Evolutionary conservation across 1,139 yeast species (phyloP).

Genomic region (Sporopachydermia cereana): DNA sequence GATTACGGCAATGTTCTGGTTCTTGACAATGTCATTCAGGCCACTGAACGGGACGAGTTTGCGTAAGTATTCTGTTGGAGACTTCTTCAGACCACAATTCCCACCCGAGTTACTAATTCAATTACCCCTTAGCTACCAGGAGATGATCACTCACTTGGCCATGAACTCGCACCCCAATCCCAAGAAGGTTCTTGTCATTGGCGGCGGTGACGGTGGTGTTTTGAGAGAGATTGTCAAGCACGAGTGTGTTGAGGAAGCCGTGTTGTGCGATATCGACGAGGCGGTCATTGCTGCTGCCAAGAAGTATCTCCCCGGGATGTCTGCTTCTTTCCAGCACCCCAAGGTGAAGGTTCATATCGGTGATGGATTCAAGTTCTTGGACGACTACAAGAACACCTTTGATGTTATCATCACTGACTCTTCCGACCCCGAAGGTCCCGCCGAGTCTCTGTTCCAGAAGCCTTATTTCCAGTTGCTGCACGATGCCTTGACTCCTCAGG

Average conservation of each 20-base stretch:
- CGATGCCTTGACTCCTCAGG: constrained; percentile 70
- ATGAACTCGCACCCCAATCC: constrained; percentile 87
- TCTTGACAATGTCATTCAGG: constrained; percentile 84
- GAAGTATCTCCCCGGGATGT: constrained; percentile 75
- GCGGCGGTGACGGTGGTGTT: constrained; percentile 97
- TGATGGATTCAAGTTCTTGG: constrained; percentile 86
- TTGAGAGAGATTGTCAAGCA: constrained; percentile 87
- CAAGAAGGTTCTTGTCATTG: constrained; percentile 78
- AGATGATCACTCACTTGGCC: constrained; percentile 87
- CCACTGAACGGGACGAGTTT: constrained; percentile 89
- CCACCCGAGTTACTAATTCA: too few species aligned
- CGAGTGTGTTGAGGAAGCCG: constrained; percentile 68
- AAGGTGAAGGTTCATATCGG: constrained; percentile 76
- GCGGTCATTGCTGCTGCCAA: constrained; percentile 75
- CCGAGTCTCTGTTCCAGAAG: constrained; percentile 77
- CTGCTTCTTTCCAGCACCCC: constrained; percentile 68
- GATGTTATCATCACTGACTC: constrained; percentile 92
- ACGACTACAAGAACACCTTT: constrained; percentile 54
- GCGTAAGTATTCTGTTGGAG: constrained; percentile 32
- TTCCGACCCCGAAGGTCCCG: constrained; percentile 96
- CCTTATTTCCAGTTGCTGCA: constrained; percentile 72
- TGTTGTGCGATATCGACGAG: constrained; percentile 88
- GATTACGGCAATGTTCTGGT: constrained; percentile 88
- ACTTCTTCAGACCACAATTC: too few species aligned
- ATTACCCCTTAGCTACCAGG: constrained; percentile 43